Conservation (phyloP, 345 rosid genomes). For the Pelargonium nanum region DNA sequence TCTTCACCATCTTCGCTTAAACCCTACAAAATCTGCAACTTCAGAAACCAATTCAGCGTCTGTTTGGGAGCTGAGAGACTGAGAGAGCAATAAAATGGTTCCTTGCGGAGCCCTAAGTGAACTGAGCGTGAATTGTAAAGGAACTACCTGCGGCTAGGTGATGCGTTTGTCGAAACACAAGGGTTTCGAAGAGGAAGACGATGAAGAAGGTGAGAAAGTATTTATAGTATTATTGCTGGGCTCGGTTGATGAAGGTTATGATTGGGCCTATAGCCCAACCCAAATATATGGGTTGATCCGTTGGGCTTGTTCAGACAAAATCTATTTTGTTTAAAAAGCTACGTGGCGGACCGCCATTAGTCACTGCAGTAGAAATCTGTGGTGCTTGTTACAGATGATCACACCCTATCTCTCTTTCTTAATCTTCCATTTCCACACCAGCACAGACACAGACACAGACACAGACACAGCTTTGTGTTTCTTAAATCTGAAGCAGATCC, state of each 20-base stretch:
- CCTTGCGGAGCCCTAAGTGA: too few species aligned
- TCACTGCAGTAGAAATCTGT: too few species aligned
- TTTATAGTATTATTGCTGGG: neutral
- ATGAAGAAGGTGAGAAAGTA: neutral
- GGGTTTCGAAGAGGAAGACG: slow-evolving; percentile 1
- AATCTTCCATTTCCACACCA: neutral
- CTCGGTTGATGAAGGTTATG: neutral
- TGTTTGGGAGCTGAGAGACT: too few species aligned
- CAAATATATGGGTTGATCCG: neutral
- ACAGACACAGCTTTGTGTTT: neutral
- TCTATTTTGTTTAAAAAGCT: too few species aligned
- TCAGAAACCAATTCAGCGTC: neutral
- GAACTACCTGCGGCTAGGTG: neutral
- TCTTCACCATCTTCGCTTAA: slow-evolving; percentile 23
- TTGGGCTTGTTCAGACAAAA: neutral
- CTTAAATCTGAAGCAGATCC: neutral
- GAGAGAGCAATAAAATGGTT: too few species aligned
- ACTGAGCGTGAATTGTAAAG: too few species aligned
- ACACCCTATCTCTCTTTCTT: neutral
- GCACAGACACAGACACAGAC: too few species aligned
- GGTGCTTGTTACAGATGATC: too few species aligned
- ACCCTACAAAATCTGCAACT: neutral
- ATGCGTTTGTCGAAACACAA: neutral
- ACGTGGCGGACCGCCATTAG: too few species aligned
- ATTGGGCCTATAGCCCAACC: neutral